Base-by-base conservation (phyloP, 73 alveolate genomes). In the Halteria grandinella region DNA sequence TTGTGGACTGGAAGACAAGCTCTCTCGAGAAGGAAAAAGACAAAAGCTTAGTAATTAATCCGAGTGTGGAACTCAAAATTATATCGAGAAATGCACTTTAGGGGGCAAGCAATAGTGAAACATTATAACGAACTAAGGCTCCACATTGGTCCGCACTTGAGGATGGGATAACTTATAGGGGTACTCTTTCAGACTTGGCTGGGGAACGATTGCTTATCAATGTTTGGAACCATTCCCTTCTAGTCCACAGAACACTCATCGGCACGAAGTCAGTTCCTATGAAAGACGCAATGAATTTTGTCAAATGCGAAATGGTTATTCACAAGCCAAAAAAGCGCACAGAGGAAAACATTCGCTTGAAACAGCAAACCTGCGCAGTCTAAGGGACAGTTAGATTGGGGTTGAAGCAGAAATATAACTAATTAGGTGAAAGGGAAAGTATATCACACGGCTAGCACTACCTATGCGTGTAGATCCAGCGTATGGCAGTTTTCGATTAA, bases 1-100 rank as follows among this genome's bases (percentile, higher is more conserved):
- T 77, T 40, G 32, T 62, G 73, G 88, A 77, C 48, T 77, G 88
- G 88, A 77, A 77, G 44, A 39, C 69, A 5, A 52, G 60, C 44
- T 50, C 47, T 31, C 63, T 79, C 18, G 37, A 66, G 41, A 77
- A 77, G 12, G 62, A 73, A 37, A 44, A 33, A 51, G 53, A 50
- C 21, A 55, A 55, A 45, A 20, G 43, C 23, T 37, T 43, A 6
- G 36, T 31, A 1, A 58, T 75, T 39, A 55, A 43, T 24, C 86
- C 75, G 24, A 58, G 64, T 14, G 20, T 70, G n/a, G 44, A 53
- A 8, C 44, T n/a, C n/a, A n/a, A n/a, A n/a, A n/a, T n/a, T n/a
- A n/a, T n/a, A n/a, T n/a, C n/a, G n/a, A n/a, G n/a, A n/a, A n/a
- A n/a, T n/a, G n/a, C n/a, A n/a, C n/a, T n/a, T n/a, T n/a, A n/a